Conservation (phyloP, 805 yeast genomes). For the Sugiyamaella valdiviana region DNA sequence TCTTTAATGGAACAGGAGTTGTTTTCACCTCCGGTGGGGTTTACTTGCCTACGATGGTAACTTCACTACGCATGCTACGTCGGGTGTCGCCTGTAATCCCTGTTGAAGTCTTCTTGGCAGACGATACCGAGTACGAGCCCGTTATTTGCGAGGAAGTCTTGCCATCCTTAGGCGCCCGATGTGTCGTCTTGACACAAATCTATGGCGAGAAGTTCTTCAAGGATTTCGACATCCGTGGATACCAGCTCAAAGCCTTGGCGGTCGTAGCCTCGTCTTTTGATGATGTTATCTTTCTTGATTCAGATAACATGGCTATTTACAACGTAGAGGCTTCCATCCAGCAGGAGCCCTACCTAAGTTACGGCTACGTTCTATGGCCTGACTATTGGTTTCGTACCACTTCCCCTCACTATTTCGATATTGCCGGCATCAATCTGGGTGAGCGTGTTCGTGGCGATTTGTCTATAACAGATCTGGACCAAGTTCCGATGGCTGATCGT, state of each 20-base stretch:
- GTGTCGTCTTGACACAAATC: slow-evolving; percentile 59
- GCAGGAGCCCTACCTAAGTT: slow-evolving; percentile 46
- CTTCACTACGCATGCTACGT: slow-evolving; percentile 59
- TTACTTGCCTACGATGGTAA: slow-evolving; percentile 62
- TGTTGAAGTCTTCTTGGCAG: slow-evolving; percentile 74
- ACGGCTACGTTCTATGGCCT: slow-evolving; percentile 64
- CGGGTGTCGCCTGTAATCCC: slow-evolving; percentile 64
- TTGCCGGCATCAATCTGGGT: slow-evolving; percentile 52
- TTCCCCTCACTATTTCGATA: slow-evolving; percentile 61
- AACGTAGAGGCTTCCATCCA: slow-evolving; percentile 56
- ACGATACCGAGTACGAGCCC: slow-evolving; percentile 59
- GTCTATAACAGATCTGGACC: slow-evolving; percentile 11
- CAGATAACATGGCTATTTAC: slow-evolving; percentile 67
- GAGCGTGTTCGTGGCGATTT: slow-evolving; percentile 32
- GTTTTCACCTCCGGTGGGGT: slow-evolving; percentile 77
- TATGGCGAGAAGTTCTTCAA: slow-evolving; percentile 49
- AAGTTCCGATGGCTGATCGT: slow-evolving; percentile 48
- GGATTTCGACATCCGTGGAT: slow-evolving; percentile 49
- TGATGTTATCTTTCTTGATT: slow-evolving; percentile 62
- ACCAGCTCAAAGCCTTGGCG: slow-evolving; percentile 66
- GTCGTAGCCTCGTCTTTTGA: slow-evolving; percentile 68
- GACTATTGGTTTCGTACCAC: slow-evolving; percentile 85
- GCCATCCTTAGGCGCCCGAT: slow-evolving; percentile 55
- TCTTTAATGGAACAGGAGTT: slow-evolving; percentile 41
- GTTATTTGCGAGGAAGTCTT: slow-evolving; percentile 59